Percentiles rank a stretch among this genome's conserved stretches.
Conservation (phyloP, 805 yeast genomes). For the Kazachstania taianensis region DNA sequence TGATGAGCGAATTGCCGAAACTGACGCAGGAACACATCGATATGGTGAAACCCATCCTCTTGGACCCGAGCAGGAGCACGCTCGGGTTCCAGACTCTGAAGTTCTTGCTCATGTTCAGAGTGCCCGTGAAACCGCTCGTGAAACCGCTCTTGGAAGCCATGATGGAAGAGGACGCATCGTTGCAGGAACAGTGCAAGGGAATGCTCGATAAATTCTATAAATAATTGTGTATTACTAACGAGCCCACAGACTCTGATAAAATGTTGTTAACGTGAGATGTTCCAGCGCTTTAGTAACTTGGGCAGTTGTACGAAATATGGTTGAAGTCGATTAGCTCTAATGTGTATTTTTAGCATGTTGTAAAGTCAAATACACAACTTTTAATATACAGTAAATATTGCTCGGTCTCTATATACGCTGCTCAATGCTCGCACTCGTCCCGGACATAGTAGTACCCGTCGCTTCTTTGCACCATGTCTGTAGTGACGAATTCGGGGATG, state of each 20-base stretch:
- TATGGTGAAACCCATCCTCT: constrained; percentile 61
- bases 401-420: too few relatives aligned
- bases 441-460: constrained; percentile 23
- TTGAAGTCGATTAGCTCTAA: too few relatives aligned
- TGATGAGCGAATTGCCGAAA: constrained; percentile 80
- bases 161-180: constrained; percentile 17
- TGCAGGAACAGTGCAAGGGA: constrained; percentile 20
- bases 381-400: too few relatives aligned
- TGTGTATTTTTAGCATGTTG: too few relatives aligned
- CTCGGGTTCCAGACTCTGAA: constrained; percentile 78
- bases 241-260: background rate
- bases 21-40: constrained; percentile 52
- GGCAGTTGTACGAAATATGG: background rate
- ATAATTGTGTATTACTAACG: too few relatives aligned
- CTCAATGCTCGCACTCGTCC: too few relatives aligned
- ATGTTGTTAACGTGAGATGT: too few relatives aligned
- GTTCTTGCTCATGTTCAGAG: constrained; percentile 79
- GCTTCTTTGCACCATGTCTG: constrained; percentile 20
- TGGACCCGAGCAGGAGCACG: constrained; percentile 73
- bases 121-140: constrained; percentile 52
- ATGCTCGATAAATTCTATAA: constrained; percentile 20
- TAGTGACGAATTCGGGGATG: constrained; percentile 23
- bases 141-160: constrained; percentile 23
- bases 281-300: background rate
- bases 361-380: too few relatives aligned